These are phyloP conservation scores for Fusarium camptoceras DNA, from an alignment of 2,329 filamentous ascomycete genomes.

Conservation along the genomic window DNA sequence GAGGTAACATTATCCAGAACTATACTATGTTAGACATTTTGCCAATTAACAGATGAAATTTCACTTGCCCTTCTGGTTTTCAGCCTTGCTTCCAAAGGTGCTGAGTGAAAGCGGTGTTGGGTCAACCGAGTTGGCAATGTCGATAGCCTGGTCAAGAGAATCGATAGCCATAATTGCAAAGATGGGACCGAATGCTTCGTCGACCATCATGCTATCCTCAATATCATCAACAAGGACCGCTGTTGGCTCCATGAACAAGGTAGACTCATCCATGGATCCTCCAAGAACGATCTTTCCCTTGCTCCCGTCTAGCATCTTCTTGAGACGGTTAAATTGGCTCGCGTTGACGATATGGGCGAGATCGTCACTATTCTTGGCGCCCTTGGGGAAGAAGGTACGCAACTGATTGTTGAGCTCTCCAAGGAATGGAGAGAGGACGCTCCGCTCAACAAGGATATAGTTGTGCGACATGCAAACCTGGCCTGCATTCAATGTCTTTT, in stretches of 20 bases:
- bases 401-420: slow-evolving; percentile 77
- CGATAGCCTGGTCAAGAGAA: slow-evolving; percentile 86
- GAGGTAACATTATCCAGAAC: slow-evolving; percentile 56
- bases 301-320: slow-evolving; percentile 88
- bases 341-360: slow-evolving; percentile 85
- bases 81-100: slow-evolving; percentile 83
- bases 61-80: slow-evolving; percentile 76
- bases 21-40: slow-evolving; percentile 48
- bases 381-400: slow-evolving; percentile 85
- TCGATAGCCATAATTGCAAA: slow-evolving; percentile 84
- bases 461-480: slow-evolving; percentile 95
- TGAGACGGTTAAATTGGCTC: slow-evolving; percentile 82
- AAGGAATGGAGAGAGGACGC: slow-evolving; percentile 77
- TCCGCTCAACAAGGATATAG: slow-evolving; percentile 86
- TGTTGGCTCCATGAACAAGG: slow-evolving; percentile 90
- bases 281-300: slow-evolving; percentile 88
- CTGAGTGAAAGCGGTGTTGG: slow-evolving; percentile 86
- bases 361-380: slow-evolving; percentile 81
- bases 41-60: background rate
- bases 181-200: slow-evolving; percentile 95
- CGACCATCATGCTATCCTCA: slow-evolving; percentile 78
- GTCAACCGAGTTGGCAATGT: slow-evolving; percentile 82
- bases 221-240: slow-evolving; percentile 83
- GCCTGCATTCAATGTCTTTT: slow-evolving; percentile 86
- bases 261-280: slow-evolving; percentile 81